These are phyloP conservation scores for Curvularia sp. DNA, from an alignment of 2,329 filamentous ascomycete genomes.

Conservation along the genomic window DNA sequence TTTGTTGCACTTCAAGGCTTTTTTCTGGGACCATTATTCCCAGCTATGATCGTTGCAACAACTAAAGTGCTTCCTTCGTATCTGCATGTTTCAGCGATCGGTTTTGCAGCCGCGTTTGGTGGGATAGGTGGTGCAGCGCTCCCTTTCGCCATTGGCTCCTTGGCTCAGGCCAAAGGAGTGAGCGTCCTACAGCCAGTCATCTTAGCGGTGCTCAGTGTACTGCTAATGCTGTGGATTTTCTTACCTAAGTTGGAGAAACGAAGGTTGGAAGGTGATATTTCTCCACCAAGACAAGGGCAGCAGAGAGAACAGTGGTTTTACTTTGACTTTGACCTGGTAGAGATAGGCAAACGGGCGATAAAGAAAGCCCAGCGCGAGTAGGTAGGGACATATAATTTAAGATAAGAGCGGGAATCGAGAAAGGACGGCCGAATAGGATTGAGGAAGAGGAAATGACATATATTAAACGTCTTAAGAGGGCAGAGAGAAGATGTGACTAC, in stretches of 20 bases:
- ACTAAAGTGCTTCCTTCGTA: slow-evolving; percentile 77
- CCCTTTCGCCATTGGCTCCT: slow-evolving; percentile 71
- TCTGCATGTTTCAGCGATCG: slow-evolving; percentile 78
- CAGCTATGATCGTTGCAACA: slow-evolving; percentile 73
- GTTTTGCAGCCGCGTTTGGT: slow-evolving; percentile 80
- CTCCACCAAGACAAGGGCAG: background rate
- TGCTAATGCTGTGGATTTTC: slow-evolving; percentile 60
- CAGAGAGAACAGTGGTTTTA: background rate
- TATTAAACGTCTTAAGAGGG: no score
- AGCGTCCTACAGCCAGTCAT: slow-evolving; percentile 67
- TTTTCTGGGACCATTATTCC: slow-evolving; percentile 81
- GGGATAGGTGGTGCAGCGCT: slow-evolving; percentile 73
- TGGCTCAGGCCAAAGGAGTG: slow-evolving; percentile 68
- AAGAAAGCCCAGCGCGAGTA: background rate
- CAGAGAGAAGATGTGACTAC: no score
- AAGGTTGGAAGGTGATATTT: slow-evolving; percentile 31
- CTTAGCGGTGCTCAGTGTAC: slow-evolving; percentile 60
- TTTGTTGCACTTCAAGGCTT: slow-evolving; percentile 77
- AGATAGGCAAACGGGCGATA: background rate
- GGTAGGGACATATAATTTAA: background rate
- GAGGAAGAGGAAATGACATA: no score
- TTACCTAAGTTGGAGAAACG: slow-evolving; percentile 58
- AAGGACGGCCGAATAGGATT: background rate
- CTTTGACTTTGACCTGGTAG: background rate
- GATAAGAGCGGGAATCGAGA: background rate